These are phyloP conservation scores for Carex cristatella DNA, from an alignment of 176 grass and related monocot species.

Conservation along the genomic window DNA sequence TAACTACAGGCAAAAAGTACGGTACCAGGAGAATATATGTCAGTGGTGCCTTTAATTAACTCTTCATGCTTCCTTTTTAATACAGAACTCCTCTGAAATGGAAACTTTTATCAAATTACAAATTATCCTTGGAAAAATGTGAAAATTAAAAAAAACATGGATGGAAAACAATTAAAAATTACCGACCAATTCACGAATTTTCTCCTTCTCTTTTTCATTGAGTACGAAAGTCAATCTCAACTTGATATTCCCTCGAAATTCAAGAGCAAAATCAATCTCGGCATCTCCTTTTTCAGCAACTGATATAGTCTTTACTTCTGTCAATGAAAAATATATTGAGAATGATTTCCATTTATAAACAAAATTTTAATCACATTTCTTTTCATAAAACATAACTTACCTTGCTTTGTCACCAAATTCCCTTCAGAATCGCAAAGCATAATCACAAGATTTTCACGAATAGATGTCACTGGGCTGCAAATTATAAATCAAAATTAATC, in stretches of 20 bases:
- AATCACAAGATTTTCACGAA: conserved; percentile 33
- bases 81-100: conserved; percentile 36
- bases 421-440: conserved; percentile 29
- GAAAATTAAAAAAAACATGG: not conserved
- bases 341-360: not conserved
- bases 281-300: conserved; percentile 35
- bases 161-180: not conserved
- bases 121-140: not conserved
- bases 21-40: conserved; percentile 4
- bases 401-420: conserved; percentile 23
- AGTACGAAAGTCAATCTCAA: conserved; percentile 35
- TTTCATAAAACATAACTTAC: not conserved
- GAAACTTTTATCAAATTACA: conserved; percentile 7
- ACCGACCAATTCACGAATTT: conserved; percentile 34
- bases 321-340: not conserved
- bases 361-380: not conserved
- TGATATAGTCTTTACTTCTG: conserved; percentile 31
- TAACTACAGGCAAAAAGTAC: not conserved
- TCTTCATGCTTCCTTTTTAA: conserved; percentile 32
- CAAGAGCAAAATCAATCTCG: conserved; percentile 27
- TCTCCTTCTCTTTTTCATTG: conserved; percentile 31
- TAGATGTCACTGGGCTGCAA: conserved; percentile 35
- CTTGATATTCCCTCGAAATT: conserved; percentile 18
- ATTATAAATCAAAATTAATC: not conserved
- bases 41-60: conserved; percentile 21